Evolutionary conservation across 768 basidiomycete species (phyloP).

Genomic region (Hygrocybe coccinea): DNA sequence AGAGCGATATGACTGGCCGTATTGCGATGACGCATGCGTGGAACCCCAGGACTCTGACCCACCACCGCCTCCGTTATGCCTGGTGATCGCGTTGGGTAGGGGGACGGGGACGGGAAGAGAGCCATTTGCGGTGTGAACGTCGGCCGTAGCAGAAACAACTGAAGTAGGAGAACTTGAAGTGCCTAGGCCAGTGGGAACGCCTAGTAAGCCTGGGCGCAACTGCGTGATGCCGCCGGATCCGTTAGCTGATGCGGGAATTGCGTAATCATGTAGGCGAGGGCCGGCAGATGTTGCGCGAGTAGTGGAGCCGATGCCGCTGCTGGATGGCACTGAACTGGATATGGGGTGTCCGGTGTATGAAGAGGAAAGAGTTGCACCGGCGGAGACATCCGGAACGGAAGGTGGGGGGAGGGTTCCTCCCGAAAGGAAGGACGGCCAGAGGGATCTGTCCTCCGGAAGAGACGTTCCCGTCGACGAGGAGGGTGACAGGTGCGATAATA

Average conservation of each 20-base stretch:
- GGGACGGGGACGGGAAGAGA: constrained; percentile 35
- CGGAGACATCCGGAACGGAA: constrained; percentile 19
- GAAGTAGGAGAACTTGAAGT: constrained; percentile 9
- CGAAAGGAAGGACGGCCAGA: constrained; percentile 84
- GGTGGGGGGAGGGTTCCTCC: constrained; percentile 62
- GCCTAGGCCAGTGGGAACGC: constrained; percentile 27
- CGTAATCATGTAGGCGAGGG: constrained; percentile 64
- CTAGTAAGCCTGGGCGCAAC: constrained; percentile 54
- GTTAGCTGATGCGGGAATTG: constrained; percentile 38
- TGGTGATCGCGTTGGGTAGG: constrained; percentile 15
- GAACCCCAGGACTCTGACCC: constrained; percentile 31
- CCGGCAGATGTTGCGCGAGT: constrained; percentile 34
- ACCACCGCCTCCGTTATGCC: constrained; percentile 16
- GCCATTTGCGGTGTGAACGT: neutral
- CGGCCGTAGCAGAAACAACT: neutral
- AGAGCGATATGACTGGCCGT: constrained; percentile 18
- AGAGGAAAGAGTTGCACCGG: constrained; percentile 8
- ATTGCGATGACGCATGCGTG: constrained; percentile 12
- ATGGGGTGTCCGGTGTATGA: constrained; percentile 23
- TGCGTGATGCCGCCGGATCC: constrained; percentile 46
- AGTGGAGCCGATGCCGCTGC: constrained; percentile 22
- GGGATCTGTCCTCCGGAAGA: constrained; percentile 87
- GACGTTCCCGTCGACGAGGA: constrained; percentile 58
- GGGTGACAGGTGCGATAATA: constrained; percentile 81
- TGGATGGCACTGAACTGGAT: constrained; percentile 50